Conservation (phyloP, 1,139 yeast species). For the Nakaseomyces nivariensis region DNA sequence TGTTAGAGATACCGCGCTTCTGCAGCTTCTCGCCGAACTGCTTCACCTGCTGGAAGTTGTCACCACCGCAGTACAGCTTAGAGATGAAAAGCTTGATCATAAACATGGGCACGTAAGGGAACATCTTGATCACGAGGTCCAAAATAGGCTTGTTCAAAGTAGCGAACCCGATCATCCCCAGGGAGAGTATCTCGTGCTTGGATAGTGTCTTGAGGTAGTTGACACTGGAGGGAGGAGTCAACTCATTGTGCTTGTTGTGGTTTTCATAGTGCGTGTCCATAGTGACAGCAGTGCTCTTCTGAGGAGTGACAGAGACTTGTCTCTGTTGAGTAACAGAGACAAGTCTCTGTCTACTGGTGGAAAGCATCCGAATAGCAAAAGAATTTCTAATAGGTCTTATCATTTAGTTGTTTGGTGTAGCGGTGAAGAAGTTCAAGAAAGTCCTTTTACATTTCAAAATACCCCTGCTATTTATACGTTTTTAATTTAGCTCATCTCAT, state of each 20-base stretch:
- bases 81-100: constrained; percentile 66
- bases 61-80: constrained; percentile 88
- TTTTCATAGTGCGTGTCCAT: not conserved
- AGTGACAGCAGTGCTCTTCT: constrained; percentile 9
- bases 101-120: constrained; percentile 67
- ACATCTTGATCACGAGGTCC: constrained; percentile 50
- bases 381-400: not conserved
- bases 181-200: constrained; percentile 40
- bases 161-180: constrained; percentile 56
- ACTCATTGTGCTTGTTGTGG: not conserved
- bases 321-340: constrained; percentile 1
- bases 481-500: too few species aligned
- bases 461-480: too few species aligned
- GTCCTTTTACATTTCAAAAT: too few species aligned
- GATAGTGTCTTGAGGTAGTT: constrained; percentile 31
- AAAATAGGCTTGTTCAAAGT: constrained; percentile 55
- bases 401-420: not conserved
- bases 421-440: too few species aligned
- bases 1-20: constrained; percentile 72
- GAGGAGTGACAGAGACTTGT: constrained; percentile 13
- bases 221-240: constrained; percentile 18
- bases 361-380: not conserved
- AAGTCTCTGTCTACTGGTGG: not conserved
- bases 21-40: constrained; percentile 59
- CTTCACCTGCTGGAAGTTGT: constrained; percentile 57